Evolutionary conservation across 805 yeast genomes (phyloP).

Genomic region (Saccharomycopsis sp.): DNA sequence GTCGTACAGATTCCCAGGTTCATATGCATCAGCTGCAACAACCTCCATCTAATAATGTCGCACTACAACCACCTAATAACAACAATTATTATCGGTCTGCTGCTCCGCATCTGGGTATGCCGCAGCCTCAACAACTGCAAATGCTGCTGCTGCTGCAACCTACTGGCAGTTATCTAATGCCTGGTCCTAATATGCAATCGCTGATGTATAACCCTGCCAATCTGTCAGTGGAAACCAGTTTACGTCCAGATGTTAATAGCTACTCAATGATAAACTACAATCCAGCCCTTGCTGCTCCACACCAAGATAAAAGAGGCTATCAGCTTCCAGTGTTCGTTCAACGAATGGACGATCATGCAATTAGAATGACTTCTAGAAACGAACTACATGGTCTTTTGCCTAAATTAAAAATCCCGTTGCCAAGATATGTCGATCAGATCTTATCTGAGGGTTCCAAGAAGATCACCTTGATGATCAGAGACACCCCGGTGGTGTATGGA

Average conservation of each 20-base stretch:
- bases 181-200: neutral
- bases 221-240: neutral
- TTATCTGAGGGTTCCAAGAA: neutral
- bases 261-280: neutral
- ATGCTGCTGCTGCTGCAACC: no score
- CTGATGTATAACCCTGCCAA: neutral
- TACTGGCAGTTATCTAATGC: neutral
- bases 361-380: neutral
- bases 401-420: neutral
- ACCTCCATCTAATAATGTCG: no score
- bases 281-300: neutral
- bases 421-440: neutral
- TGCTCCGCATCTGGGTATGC: no score
- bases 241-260: neutral
- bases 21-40: neutral
- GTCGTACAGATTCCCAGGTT: neutral
- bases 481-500: neutral
- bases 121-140: neutral
- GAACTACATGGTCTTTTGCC: neutral
- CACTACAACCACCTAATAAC: no score
- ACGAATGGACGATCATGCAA: neutral
- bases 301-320: neutral
- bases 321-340: neutral
- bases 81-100: no score
- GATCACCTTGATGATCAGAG: neutral